Evolutionary conservation across 495 filamentous ascomycete species (phyloP).

Genomic region (Achaetomiella virescens): DNA sequence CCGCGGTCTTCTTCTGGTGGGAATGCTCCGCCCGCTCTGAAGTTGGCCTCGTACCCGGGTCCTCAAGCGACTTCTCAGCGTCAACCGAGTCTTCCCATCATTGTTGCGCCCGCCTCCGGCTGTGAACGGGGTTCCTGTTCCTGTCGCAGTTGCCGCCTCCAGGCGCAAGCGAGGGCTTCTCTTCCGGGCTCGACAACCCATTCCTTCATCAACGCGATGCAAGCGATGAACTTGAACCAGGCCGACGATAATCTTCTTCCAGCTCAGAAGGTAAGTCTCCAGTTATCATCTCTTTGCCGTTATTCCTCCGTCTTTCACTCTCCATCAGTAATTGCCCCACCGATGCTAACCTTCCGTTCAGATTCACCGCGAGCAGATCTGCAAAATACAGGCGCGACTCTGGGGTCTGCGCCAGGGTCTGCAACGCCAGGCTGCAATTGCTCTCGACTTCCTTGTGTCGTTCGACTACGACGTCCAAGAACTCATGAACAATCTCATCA

Average conservation of each 20-base stretch:
- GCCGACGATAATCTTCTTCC: conserved; percentile 6
- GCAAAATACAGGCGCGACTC: conserved; percentile 9
- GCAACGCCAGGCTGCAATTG: neutral
- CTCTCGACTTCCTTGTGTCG: neutral
- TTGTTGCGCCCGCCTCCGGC: neutral
- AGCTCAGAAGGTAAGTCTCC: neutral
- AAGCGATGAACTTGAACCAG: neutral
- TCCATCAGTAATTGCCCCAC: neutral
- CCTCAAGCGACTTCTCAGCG: neutral
- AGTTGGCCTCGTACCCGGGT: neutral
- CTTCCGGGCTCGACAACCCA: neutral
- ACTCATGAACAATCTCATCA: conserved; percentile 1
- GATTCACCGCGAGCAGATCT: conserved; percentile 5
- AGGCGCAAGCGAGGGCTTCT: neutral
- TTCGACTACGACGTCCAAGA: conserved; percentile 11
- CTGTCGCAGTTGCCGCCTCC: neutral
- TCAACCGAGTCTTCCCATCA: neutral
- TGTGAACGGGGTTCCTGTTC: neutral
- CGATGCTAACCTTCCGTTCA: neutral
- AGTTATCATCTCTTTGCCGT: neutral
- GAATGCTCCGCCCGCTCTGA: neutral
- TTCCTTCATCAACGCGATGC: conserved; percentile 5
- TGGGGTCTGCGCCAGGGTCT: conserved; percentile 17
- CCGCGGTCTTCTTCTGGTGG: neutral
- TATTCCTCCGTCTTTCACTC: neutral